Conservation (phyloP, 192 early-diverging fungal genomes). For the Podochytrium sp. region DNA sequence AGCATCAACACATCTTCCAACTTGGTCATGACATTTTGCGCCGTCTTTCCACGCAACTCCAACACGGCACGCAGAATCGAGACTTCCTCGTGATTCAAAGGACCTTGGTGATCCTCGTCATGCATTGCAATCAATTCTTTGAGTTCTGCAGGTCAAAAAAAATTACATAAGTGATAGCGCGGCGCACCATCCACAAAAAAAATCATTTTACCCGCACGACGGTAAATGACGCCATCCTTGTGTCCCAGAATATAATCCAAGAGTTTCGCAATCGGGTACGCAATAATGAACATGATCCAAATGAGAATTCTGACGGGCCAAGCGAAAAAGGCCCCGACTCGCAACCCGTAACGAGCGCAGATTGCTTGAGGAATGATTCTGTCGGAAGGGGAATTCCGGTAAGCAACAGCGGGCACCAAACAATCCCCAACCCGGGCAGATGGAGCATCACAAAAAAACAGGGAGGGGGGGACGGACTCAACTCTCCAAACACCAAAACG, state of each 20-base stretch:
- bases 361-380: conserved; percentile 89
- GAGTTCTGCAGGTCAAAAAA: conserved; percentile 39
- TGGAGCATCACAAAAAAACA: background rate
- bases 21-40: conserved; percentile 52
- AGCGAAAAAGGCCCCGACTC: conserved; percentile 88
- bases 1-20: conserved; percentile 56
- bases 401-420: conserved; percentile 15
- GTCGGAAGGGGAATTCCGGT: background rate
- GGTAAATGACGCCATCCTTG: conserved; percentile 87
- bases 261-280: conserved; percentile 84
- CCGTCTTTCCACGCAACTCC: conserved; percentile 55
- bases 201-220: conserved; percentile 44
- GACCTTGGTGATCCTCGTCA: conserved; percentile 49
- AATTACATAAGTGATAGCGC: background rate
- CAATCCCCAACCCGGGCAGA: background rate
- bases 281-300: conserved; percentile 61
- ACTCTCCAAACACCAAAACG: conserved; percentile 94
- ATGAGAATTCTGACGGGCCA: conserved; percentile 67
- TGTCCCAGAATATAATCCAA: conserved; percentile 85
- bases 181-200: background rate
- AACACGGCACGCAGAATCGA: conserved; percentile 53
- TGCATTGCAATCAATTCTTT: conserved; percentile 56
- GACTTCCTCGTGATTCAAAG: conserved; percentile 56
- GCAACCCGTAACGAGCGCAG: conserved; percentile 85
- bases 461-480: too few species aligned